Evolutionary conservation across 352 stramenopile genomes (phyloP).

Genomic region (Phytophthora melonis): DNA sequence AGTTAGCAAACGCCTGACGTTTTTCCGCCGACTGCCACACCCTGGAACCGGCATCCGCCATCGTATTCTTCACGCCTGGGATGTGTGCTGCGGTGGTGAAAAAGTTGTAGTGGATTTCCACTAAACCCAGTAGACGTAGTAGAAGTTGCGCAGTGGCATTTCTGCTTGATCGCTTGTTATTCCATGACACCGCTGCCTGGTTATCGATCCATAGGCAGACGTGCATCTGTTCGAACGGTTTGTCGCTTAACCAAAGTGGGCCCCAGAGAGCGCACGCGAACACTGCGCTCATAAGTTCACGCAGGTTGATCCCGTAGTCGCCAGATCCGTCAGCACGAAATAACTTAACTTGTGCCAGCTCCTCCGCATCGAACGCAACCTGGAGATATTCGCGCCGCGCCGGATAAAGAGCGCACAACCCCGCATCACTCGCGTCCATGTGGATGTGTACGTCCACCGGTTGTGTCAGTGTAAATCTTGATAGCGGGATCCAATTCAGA

Average conservation of each 20-base stretch:
- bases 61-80: conserved; percentile 4
- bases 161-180: conserved; percentile 15
- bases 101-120: conserved; percentile 18
- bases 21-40: conserved; percentile 4
- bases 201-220: conserved; percentile 35
- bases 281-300: conserved; percentile 24
- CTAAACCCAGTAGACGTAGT: not conserved
- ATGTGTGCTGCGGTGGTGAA: conserved; percentile 10
- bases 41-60: conserved; percentile 11
- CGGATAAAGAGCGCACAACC: conserved; percentile 26
- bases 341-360: not conserved
- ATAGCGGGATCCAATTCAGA: too few species aligned
- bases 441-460: too few species aligned
- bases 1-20: conserved; percentile 7
- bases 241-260: not conserved
- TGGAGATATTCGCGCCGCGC: conserved; percentile 12
- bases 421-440: conserved; percentile 31
- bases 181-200: conserved; percentile 18
- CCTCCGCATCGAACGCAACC: conserved; percentile 6
- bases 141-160: conserved; percentile 9
- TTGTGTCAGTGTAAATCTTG: too few species aligned
- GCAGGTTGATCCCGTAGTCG: conserved; percentile 29
- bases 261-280: conserved; percentile 17
- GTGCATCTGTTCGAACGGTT: not conserved
- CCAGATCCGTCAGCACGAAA: not conserved